A percentile compares a stretch with the other conserved stretches of the same genome.
Conservation (phyloP, 257 asterid species). For the Datura wrightii region DNA sequence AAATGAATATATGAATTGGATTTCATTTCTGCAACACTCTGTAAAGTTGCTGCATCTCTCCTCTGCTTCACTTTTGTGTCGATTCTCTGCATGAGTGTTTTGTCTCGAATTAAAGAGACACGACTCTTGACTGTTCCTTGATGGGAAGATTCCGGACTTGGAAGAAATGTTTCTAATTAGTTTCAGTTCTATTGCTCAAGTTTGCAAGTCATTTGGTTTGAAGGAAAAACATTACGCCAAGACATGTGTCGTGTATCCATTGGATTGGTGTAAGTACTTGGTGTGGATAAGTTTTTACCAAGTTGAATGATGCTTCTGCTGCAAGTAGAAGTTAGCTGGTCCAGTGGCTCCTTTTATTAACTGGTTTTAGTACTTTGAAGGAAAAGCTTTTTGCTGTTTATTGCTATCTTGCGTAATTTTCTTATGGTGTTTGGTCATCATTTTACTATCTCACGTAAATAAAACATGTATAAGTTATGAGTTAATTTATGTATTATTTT, state of each 20-base stretch:
- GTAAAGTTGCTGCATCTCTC: neutral
- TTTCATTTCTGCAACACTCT: neutral
- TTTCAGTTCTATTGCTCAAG: neutral
- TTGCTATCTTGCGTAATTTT: too few species aligned
- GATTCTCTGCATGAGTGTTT: neutral
- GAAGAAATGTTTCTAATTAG: neutral
- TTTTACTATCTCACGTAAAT: too few species aligned
- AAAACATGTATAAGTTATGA: too few species aligned
- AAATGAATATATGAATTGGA: neutral
- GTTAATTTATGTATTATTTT: too few species aligned
- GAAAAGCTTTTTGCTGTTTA: too few species aligned
- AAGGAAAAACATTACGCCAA: neutral
- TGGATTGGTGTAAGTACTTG: neutral
- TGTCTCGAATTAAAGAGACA: neutral
- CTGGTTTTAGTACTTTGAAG: neutral
- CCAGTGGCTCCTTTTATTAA: neutral
- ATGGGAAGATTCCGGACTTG: neutral
- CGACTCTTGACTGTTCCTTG: neutral
- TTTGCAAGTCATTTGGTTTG: neutral
- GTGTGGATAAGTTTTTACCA: neutral
- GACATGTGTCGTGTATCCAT: neutral
- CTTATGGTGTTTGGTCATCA: too few species aligned
- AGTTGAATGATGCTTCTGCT: neutral
- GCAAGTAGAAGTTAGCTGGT: conserved; percentile 3
- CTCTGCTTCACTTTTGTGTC: neutral